These are phyloP conservation scores for Hansenula sp. DNA, from an alignment of 1,139 yeast species.

Conservation along the genomic window DNA sequence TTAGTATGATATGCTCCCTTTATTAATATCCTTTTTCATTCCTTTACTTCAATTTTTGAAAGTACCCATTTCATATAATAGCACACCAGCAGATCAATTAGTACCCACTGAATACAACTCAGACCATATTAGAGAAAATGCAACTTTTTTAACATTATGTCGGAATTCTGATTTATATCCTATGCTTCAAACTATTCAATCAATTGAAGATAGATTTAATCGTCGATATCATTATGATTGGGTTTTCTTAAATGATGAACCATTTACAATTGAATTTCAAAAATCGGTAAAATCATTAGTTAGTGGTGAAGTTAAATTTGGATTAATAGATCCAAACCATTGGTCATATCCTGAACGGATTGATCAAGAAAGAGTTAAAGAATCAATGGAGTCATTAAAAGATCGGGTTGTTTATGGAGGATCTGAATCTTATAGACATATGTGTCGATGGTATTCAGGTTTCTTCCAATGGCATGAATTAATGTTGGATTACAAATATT, in stretches of 20 bases:
- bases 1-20: not conserved
- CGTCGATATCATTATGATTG: slow-evolving; percentile 50
- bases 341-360: slow-evolving; percentile 73
- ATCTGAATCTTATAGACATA: slow-evolving; percentile 51
- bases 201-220: slow-evolving; percentile 55
- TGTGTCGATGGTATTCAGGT: slow-evolving; percentile 55
- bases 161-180: slow-evolving; percentile 56
- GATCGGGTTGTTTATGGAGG: slow-evolving; percentile 47
- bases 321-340: slow-evolving; percentile 55
- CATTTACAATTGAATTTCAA: slow-evolving; percentile 47
- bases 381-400: slow-evolving; percentile 32
- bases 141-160: slow-evolving; percentile 59
- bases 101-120: too few species aligned
- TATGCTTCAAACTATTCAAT: slow-evolving; percentile 41
- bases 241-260: slow-evolving; percentile 55
- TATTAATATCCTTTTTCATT: not conserved
- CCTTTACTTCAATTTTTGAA: not conserved
- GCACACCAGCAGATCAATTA: too few species aligned
- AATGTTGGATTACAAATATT: slow-evolving; percentile 36
- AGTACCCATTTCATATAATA: not conserved
- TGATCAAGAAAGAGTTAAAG: slow-evolving; percentile 40
- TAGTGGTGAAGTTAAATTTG: slow-evolving; percentile 62
- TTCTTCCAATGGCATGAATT: slow-evolving; percentile 40
- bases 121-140: slow-evolving; percentile 36
- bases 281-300: slow-evolving; percentile 36